Evolutionary conservation across 2,329 filamentous ascomycete species (phyloP).

Genomic region (Huntiella decipiens): DNA sequence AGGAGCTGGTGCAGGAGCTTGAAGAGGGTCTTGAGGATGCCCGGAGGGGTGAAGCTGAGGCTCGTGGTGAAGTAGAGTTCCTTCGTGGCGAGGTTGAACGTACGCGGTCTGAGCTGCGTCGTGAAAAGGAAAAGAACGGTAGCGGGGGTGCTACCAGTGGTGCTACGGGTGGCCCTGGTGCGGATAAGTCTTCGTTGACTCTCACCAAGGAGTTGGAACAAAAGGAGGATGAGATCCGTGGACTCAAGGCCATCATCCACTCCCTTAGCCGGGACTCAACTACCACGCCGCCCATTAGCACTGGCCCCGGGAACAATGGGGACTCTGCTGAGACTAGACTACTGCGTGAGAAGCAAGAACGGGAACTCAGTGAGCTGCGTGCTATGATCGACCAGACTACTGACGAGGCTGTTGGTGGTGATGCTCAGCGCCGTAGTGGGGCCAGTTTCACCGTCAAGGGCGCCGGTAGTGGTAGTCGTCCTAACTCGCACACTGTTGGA

Average conservation of each 20-base stretch:
- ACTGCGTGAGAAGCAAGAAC: constrained; percentile 51
- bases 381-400: constrained; percentile 51
- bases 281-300: constrained; percentile 17
- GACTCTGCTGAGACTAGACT: constrained; percentile 36
- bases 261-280: constrained; percentile 62
- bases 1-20: constrained; percentile 88
- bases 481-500: constrained; percentile 16
- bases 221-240: constrained; percentile 92
- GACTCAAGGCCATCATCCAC: constrained; percentile 94
- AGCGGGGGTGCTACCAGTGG: constrained; percentile 16
- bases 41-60: constrained; percentile 81
- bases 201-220: constrained; percentile 66
- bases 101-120: constrained; percentile 67
- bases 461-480: constrained; percentile 12
- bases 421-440: constrained; percentile 34
- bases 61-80: constrained; percentile 88
- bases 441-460: constrained; percentile 16
- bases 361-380: constrained; percentile 63
- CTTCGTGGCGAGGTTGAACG: constrained; percentile 85
- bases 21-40: constrained; percentile 95
- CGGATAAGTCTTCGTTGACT: constrained; percentile 8
- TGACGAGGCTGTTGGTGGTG: constrained; percentile 67
- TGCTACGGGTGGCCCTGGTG: neutral
- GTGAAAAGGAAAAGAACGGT: constrained; percentile 64
- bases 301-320: constrained; percentile 23